These are phyloP conservation scores for Alternaria alternata DNA, from an alignment of 2,329 filamentous ascomycete genomes.

Conservation along the genomic window DNA sequence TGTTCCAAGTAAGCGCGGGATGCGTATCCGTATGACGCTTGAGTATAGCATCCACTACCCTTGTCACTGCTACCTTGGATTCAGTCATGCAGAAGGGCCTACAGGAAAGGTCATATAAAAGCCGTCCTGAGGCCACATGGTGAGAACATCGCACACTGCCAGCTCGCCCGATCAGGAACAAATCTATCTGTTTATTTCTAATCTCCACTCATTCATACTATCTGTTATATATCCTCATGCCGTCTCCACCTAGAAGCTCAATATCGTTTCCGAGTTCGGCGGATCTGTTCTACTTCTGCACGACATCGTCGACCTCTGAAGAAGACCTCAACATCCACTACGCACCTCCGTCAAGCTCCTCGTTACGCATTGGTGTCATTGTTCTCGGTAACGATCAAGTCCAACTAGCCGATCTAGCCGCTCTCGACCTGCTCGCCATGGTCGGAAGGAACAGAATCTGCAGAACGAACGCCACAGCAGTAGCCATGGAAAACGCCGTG, in stretches of 20 bases:
- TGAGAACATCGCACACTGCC: constrained; percentile 14
- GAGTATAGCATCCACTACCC: constrained; percentile 20
- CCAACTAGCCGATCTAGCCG: constrained; percentile 46
- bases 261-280: constrained; percentile 46
- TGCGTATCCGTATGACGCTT: constrained; percentile 36
- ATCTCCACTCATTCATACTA: neutral
- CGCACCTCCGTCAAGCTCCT: constrained; percentile 45
- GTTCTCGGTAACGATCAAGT: constrained; percentile 39
- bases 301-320: constrained; percentile 45
- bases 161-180: neutral
- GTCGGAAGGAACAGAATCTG: constrained; percentile 40
- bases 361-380: constrained; percentile 45
- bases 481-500: constrained; percentile 41
- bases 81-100: constrained; percentile 20
- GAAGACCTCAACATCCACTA: constrained; percentile 46
- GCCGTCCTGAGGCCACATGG: constrained; percentile 28
- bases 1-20: constrained; percentile 34
- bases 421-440: constrained; percentile 45
- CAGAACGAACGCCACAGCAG: constrained; percentile 32
- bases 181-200: neutral
- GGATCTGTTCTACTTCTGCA: constrained; percentile 50
- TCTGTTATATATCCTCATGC: constrained; percentile 31
- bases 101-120: constrained; percentile 34
- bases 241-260: constrained; percentile 45
- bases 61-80: constrained; percentile 13